Percentiles rank a stretch among this genome's conserved stretches.
These are phyloP conservation scores for Vaccinium myrtillus DNA, from an alignment of 148 eudicot species.

Conservation along the genomic window DNA sequence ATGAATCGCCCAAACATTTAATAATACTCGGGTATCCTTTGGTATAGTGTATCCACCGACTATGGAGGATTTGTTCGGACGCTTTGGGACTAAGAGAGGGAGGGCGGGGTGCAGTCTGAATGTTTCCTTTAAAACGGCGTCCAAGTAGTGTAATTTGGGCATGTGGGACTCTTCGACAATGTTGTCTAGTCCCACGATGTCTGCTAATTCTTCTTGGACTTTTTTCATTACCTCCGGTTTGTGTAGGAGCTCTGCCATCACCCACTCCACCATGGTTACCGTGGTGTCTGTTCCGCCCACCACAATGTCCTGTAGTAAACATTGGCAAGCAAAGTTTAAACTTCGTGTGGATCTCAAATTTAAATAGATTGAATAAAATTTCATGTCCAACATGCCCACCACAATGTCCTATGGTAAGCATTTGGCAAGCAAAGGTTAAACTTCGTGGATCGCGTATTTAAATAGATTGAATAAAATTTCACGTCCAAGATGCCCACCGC, in stretches of 20 bases:
- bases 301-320: slow-evolving; percentile 33
- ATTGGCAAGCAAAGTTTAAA: neutral
- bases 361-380: neutral
- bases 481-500: too few relatives aligned
- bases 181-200: slow-evolving; percentile 27
- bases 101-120: slow-evolving; percentile 34
- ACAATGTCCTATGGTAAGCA: too few relatives aligned
- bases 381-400: too few relatives aligned
- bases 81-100: slow-evolving; percentile 31
- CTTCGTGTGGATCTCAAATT: neutral
- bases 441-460: too few relatives aligned
- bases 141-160: slow-evolving; percentile 31
- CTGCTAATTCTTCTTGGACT: slow-evolving; percentile 37
- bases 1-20: slow-evolving; percentile 30
- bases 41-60: slow-evolving; percentile 33
- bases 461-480: too few relatives aligned
- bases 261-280: slow-evolving; percentile 34
- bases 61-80: slow-evolving; percentile 17
- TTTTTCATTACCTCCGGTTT: slow-evolving; percentile 23
- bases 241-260: slow-evolving; percentile 36
- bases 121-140: slow-evolving; percentile 46
- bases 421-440: too few relatives aligned
- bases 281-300: slow-evolving; percentile 45
- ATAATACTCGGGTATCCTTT: slow-evolving; percentile 23
- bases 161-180: slow-evolving; percentile 35